phyloP scores from a whole-genome alignment of 768 basidiomycete genomes.

The Fibroporia radiculosa region DNA sequence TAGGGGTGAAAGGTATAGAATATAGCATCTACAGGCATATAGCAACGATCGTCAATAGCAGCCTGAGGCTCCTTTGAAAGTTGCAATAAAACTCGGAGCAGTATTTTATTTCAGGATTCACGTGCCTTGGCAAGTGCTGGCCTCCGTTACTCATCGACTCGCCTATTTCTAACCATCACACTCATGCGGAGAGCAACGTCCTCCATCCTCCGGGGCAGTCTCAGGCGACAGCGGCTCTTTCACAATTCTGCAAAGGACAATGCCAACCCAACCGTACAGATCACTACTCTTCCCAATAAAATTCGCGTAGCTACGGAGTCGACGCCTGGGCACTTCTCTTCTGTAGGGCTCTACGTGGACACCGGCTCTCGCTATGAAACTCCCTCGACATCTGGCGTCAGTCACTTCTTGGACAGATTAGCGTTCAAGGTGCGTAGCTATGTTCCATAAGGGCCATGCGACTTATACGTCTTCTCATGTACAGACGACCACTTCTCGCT shows the following conservation, averaged over 20 bases:
- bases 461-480: conserved; percentile 5
- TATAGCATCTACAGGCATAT: too few species aligned
- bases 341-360: conserved; percentile 89
- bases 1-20: neutral
- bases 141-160: too few species aligned
- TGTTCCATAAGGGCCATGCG: neutral
- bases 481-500: conserved; percentile 68
- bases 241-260: conserved; percentile 9
- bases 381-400: conserved; percentile 62
- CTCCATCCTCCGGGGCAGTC: conserved; percentile 4
- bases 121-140: too few species aligned
- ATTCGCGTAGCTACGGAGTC: conserved; percentile 87
- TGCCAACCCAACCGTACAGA: conserved; percentile 33
- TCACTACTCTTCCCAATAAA: conserved; percentile 88
- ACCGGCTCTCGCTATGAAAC: conserved; percentile 90
- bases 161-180: too few species aligned
- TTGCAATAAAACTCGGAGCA: too few species aligned
- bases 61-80: too few species aligned
- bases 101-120: too few species aligned
- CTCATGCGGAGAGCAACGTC: conserved; percentile 18
- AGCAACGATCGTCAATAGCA: too few species aligned
- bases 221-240: conserved; percentile 4
- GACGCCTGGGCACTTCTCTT: conserved; percentile 90
- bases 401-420: conserved; percentile 91
- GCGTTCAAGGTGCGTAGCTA: conserved; percentile 77